These are phyloP conservation scores for Solanum pimpinellifolium DNA, from an alignment of 257 asterid genomes.

Conservation along the genomic window DNA sequence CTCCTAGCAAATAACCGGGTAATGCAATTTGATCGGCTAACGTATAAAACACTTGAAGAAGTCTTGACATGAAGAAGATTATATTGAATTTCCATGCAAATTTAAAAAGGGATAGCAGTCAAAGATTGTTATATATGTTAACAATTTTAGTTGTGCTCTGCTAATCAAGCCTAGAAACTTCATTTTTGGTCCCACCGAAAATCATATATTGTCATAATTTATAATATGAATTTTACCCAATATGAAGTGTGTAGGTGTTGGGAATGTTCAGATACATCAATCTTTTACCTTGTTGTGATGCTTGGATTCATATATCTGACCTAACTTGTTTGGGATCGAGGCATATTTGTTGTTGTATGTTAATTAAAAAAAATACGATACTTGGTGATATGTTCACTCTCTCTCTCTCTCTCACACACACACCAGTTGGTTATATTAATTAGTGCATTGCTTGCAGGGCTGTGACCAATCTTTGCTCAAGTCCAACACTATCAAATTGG, in stretches of 20 bases:
- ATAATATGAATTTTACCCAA: background rate
- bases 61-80: background rate
- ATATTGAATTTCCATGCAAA: background rate
- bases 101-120: background rate
- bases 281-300: background rate
- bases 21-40: background rate
- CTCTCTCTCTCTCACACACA: background rate
- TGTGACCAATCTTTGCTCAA: slow-evolving; percentile 18
- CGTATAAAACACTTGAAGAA: background rate
- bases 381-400: background rate
- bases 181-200: background rate
- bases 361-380: background rate
- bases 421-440: slow-evolving; percentile 4
- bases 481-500: slow-evolving; percentile 23
- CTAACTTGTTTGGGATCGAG: background rate
- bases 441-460: slow-evolving; percentile 25
- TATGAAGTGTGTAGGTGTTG: background rate
- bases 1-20: background rate
- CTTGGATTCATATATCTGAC: background rate
- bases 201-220: background rate
- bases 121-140: background rate
- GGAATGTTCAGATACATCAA: background rate
- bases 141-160: background rate
- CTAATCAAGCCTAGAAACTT: background rate
- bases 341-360: background rate